Evolutionary conservation across 495 filamentous ascomycete species (phyloP).

Genomic region (Oidiodendron maius): DNA sequence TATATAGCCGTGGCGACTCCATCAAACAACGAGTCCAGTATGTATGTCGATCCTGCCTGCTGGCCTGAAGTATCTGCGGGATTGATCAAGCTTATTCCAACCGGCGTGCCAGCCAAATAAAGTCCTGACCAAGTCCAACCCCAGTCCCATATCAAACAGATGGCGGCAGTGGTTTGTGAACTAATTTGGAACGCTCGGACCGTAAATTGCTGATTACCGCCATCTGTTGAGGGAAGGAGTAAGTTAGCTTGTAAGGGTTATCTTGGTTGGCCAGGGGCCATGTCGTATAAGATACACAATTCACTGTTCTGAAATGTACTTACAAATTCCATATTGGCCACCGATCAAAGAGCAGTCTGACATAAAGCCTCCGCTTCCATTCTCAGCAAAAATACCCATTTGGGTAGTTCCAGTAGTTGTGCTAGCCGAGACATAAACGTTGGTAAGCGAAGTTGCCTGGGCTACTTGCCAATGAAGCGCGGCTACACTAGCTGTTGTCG

Average conservation of each 20-base stretch:
- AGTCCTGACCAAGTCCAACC: conserved; percentile 42
- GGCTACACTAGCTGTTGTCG: conserved; percentile 18
- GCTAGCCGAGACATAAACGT: conserved; percentile 68
- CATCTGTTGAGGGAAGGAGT: conserved; percentile 16
- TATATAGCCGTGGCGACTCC: background rate
- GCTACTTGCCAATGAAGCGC: conserved; percentile 80
- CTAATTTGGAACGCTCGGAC: conserved; percentile 40
- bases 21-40: conserved; percentile 8
- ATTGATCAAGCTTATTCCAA: background rate
- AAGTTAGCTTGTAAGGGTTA: background rate
- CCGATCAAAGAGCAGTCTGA: conserved; percentile 43
- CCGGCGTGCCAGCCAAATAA: background rate
- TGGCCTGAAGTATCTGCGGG: background rate
- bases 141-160: conserved; percentile 52
- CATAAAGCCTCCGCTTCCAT: conserved; percentile 70
- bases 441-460: conserved; percentile 71
- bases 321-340: conserved; percentile 33
- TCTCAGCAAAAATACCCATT: conserved; percentile 70
- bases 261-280: too few species aligned
- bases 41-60: conserved; percentile 9
- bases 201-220: conserved; percentile 50
- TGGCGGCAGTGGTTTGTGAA: conserved; percentile 41
- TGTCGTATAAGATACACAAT: background rate
- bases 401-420: conserved; percentile 45
- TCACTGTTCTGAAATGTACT: conserved; percentile 42